These are phyloP conservation scores for Allium fistulosum DNA, from an alignment of 106 monocot species.

Conservation along the genomic window DNA sequence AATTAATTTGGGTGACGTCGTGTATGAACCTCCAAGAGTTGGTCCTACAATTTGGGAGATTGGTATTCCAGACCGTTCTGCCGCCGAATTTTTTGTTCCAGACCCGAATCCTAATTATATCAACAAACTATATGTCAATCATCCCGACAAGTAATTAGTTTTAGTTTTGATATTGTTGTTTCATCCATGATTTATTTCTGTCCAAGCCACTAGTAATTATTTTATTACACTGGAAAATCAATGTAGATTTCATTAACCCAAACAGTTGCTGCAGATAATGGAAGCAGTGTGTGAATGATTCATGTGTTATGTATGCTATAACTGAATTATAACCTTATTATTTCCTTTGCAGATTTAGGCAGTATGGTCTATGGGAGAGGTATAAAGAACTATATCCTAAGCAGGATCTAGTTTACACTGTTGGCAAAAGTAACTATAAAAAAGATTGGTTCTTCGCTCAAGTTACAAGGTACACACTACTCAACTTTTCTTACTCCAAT, in stretches of 20 bases:
- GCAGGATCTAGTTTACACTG: slow-evolving; percentile 42
- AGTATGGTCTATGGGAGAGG: slow-evolving; percentile 84
- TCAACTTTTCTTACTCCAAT: not conserved
- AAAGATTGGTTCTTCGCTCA: slow-evolving; percentile 96
- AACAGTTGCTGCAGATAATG: not conserved
- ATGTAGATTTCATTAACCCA: too few relatives aligned
- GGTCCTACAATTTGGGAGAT: slow-evolving; percentile 86
- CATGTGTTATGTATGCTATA: not conserved
- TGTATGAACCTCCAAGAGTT: slow-evolving; percentile 60
- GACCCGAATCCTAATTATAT: slow-evolving; percentile 49
- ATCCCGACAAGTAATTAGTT: slow-evolving; percentile 17
- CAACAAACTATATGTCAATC: slow-evolving; percentile 50
- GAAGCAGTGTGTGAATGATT: not conserved
- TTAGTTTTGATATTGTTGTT: too few relatives aligned
- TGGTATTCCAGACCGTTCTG: slow-evolving; percentile 61
- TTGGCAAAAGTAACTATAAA: slow-evolving; percentile 48
- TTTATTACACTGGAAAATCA: too few relatives aligned
- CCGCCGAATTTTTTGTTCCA: slow-evolving; percentile 69
- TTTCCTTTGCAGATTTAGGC: slow-evolving; percentile 45
- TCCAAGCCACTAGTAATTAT: too few relatives aligned
- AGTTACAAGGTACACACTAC: slow-evolving; percentile 45
- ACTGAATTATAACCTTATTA: too few relatives aligned
- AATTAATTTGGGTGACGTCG: slow-evolving; percentile 34
- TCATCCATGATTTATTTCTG: too few relatives aligned
- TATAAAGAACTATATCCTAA: slow-evolving; percentile 69